phyloP scores from a whole-genome alignment of 1,284 basidiomycete genomes.

The Quambalaria eucalypti region DNA sequence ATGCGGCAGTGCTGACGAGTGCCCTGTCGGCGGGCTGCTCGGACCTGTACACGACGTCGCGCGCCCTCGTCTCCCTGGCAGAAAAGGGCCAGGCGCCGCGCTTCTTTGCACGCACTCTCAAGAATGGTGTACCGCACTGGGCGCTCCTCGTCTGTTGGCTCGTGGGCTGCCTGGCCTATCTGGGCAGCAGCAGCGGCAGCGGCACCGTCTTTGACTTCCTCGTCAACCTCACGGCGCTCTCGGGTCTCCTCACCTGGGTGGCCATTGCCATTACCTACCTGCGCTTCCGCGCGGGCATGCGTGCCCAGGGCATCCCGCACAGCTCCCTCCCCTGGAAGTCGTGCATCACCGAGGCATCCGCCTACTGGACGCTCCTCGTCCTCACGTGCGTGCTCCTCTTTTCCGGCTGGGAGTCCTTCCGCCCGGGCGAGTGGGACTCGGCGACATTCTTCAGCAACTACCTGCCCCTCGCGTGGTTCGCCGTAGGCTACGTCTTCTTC shows the following conservation, averaged over 20 bases:
- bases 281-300: slow-evolving; percentile 20
- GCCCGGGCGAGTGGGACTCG: slow-evolving; percentile 34
- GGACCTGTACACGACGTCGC: slow-evolving; percentile 70
- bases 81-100: slow-evolving; percentile 64
- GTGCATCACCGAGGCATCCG: slow-evolving; percentile 46
- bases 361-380: slow-evolving; percentile 26
- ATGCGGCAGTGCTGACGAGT: slow-evolving; percentile 64
- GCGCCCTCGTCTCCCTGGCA: slow-evolving; percentile 65
- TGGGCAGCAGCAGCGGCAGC: slow-evolving; percentile 51
- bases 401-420: slow-evolving; percentile 48
- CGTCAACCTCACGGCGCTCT: slow-evolving; percentile 18
- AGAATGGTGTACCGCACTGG: slow-evolving; percentile 64
- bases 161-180: slow-evolving; percentile 62
- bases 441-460: slow-evolving; percentile 75
- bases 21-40: slow-evolving; percentile 77
- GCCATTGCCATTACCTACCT: slow-evolving; percentile 14
- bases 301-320: slow-evolving; percentile 17
- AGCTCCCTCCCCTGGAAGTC: slow-evolving; percentile 50
- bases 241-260: slow-evolving; percentile 14
- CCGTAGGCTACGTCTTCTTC: slow-evolving; percentile 61
- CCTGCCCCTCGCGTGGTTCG: slow-evolving; percentile 64
- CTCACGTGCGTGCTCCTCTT: slow-evolving; percentile 26
- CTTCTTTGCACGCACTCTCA: slow-evolving; percentile 61
- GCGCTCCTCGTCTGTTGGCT: slow-evolving; percentile 60
- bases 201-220: slow-evolving; percentile 14